These are phyloP conservation scores for Botrytis paeoniae DNA, from an alignment of 2,329 filamentous ascomycete species.

Conservation along the genomic window DNA sequence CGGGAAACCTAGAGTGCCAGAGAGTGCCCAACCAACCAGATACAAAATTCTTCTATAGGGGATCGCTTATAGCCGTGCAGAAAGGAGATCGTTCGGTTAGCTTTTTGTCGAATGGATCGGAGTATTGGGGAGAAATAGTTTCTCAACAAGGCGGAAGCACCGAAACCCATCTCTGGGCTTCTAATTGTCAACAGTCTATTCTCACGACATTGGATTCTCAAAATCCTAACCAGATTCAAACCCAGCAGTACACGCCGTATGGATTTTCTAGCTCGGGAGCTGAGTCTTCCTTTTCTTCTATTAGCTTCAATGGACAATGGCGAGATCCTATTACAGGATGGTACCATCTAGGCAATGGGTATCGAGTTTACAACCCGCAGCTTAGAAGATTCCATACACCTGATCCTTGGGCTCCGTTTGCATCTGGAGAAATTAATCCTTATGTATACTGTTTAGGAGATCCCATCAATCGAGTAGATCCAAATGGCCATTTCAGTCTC, in stretches of 20 bases:
- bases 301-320: conserved; percentile 18
- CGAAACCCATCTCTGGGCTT: conserved; percentile 10
- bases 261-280: neutral
- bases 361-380: conserved; percentile 11
- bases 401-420: conserved; percentile 12
- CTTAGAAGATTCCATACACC: conserved; percentile 11
- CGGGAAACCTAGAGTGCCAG: conserved; percentile 10
- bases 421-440: conserved; percentile 18
- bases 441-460: conserved; percentile 16
- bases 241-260: conserved; percentile 12
- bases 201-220: neutral
- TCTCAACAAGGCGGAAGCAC: neutral
- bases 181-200: conserved; percentile 1
- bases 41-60: conserved; percentile 11
- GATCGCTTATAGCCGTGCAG: conserved; percentile 1
- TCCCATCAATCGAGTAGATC: conserved; percentile 14
- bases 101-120: conserved; percentile 6
- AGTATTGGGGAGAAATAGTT: conserved; percentile 11
- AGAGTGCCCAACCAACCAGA: conserved; percentile 2
- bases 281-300: neutral
- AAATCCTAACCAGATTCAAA: neutral
- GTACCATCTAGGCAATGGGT: conserved; percentile 17
- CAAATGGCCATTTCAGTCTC: conserved; percentile 13
- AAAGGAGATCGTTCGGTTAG: conserved; percentile 1
- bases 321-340: conserved; percentile 15